These are phyloP conservation scores for Astraeus odoratus DNA, from an alignment of 768 basidiomycete species.

Conservation along the genomic window DNA sequence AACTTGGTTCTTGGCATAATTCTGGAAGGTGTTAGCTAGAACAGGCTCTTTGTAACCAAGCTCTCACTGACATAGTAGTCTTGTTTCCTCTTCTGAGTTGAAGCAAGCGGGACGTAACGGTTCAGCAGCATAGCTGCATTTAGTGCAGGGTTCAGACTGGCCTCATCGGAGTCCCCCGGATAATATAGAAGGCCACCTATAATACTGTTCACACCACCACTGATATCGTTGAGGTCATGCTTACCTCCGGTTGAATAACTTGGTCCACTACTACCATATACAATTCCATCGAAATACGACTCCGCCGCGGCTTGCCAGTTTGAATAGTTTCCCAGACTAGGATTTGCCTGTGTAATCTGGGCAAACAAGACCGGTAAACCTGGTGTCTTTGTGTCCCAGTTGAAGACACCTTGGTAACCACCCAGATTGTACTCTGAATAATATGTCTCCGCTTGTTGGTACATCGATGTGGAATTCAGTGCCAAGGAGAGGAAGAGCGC, in stretches of 20 bases:
- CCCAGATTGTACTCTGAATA: slow-evolving; percentile 52
- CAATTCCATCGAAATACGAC: slow-evolving; percentile 64
- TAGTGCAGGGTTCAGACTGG: slow-evolving; percentile 79
- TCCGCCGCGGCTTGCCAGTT: slow-evolving; percentile 69
- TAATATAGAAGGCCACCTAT: slow-evolving; percentile 78
- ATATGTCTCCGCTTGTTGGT: slow-evolving; percentile 54
- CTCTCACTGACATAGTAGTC: slow-evolving; percentile 49
- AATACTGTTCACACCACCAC: not conserved
- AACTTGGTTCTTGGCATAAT: slow-evolving; percentile 69
- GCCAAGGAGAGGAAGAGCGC: slow-evolving; percentile 73
- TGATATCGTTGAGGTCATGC: slow-evolving; percentile 9
- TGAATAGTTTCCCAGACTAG: slow-evolving; percentile 49
- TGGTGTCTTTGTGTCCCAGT: slow-evolving; percentile 85
- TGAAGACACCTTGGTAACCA: slow-evolving; percentile 56
- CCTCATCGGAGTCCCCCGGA: slow-evolving; percentile 73
- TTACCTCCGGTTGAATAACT: slow-evolving; percentile 58
- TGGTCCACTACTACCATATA: slow-evolving; percentile 48
- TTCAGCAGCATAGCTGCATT: slow-evolving; percentile 81
- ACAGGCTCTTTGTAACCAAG: not conserved
- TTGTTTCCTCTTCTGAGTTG: slow-evolving; percentile 46
- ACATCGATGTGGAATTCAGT: slow-evolving; percentile 52
- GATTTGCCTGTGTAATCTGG: slow-evolving; percentile 58
- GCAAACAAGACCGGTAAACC: slow-evolving; percentile 70
- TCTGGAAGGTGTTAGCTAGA: slow-evolving; percentile 30
- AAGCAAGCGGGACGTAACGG: slow-evolving; percentile 70